Evolutionary conservation across 192 early-diverging fungal species (phyloP).

Genomic region (Funneliformis geosporum): DNA sequence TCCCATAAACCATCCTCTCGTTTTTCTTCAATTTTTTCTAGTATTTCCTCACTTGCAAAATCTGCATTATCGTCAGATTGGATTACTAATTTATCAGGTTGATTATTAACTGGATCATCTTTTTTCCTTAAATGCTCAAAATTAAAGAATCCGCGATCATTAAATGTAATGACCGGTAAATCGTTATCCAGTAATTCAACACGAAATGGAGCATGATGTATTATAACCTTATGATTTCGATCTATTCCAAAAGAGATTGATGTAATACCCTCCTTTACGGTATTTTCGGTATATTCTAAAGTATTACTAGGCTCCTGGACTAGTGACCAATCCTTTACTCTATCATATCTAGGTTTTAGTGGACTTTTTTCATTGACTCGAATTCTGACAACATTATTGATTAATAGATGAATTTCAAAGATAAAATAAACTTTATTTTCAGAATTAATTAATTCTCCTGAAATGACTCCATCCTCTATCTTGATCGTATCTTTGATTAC

Average conservation of each 20-base stretch:
- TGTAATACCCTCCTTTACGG: constrained; percentile 33
- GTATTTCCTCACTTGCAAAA: constrained; percentile 43
- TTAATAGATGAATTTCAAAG: constrained; percentile 57
- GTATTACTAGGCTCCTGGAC: constrained; percentile 39
- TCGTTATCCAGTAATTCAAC: constrained; percentile 61
- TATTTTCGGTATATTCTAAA: constrained; percentile 30
- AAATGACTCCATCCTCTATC: constrained; percentile 54
- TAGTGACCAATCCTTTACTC: constrained; percentile 57
- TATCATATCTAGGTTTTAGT: constrained; percentile 70
- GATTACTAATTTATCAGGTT: constrained; percentile 46
- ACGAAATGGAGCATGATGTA: constrained; percentile 59
- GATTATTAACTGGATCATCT: constrained; percentile 36
- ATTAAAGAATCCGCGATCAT: constrained; percentile 80
- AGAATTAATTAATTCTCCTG: constrained; percentile 59
- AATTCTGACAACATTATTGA: constrained; percentile 59
- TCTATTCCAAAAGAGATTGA: constrained; percentile 49
- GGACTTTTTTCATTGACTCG: constrained; percentile 67
- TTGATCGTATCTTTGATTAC: constrained; percentile 61
- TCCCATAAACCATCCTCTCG: constrained; percentile 69
- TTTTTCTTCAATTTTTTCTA: constrained; percentile 48
- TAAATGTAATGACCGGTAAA: constrained; percentile 68
- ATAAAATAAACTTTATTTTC: constrained; percentile 43
- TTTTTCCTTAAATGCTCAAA: constrained; percentile 78
- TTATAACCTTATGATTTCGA: constrained; percentile 45
- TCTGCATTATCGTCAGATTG: constrained; percentile 35